Conservation (phyloP, 805 yeast species). For the Hanseniaspora valbyensis region DNA sequence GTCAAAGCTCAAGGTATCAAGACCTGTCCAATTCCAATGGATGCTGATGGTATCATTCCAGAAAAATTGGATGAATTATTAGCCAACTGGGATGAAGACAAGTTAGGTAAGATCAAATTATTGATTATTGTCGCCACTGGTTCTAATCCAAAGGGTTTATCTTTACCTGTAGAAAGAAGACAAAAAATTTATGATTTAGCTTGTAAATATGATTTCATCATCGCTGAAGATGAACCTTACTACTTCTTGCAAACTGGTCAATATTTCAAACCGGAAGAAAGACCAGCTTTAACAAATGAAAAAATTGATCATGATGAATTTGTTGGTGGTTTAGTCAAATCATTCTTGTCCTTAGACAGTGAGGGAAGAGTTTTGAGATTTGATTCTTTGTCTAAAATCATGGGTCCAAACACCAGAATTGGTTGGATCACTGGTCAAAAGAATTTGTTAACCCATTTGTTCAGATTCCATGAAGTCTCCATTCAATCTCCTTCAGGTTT, state of each 20-base stretch:
- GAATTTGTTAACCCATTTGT: slow-evolving; percentile 48
- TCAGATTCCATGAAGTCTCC: slow-evolving; percentile 68
- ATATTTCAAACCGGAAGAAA: slow-evolving; percentile 40
- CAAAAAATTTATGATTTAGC: slow-evolving; percentile 63
- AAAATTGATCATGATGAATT: slow-evolving; percentile 49
- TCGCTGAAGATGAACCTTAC: slow-evolving; percentile 95
- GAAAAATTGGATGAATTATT: slow-evolving; percentile 51
- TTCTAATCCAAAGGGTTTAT: slow-evolving; percentile 95
- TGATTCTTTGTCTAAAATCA: slow-evolving; percentile 81
- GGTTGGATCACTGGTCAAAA: slow-evolving; percentile 83
- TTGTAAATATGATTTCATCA: slow-evolving; percentile 71
- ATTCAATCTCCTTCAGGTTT: slow-evolving; percentile 76
- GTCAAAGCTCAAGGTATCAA: slow-evolving; percentile 61
- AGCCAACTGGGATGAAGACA: slow-evolving; percentile 57
- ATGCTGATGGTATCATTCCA: slow-evolving; percentile 67
- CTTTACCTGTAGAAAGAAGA: slow-evolving; percentile 68
- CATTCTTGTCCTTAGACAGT: slow-evolving; percentile 61
- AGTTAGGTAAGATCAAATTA: slow-evolving; percentile 62
- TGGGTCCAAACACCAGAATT: slow-evolving; percentile 82
- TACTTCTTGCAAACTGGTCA: slow-evolving; percentile 88
- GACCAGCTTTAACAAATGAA: slow-evolving; percentile 11
- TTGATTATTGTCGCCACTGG: slow-evolving; percentile 91
- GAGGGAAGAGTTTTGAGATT: slow-evolving; percentile 86
- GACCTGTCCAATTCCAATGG: slow-evolving; percentile 67
- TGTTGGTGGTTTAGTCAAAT: slow-evolving; percentile 54